Base-by-base conservation (phyloP, 106 monocot species). In the Gastrodia elata region DNA sequence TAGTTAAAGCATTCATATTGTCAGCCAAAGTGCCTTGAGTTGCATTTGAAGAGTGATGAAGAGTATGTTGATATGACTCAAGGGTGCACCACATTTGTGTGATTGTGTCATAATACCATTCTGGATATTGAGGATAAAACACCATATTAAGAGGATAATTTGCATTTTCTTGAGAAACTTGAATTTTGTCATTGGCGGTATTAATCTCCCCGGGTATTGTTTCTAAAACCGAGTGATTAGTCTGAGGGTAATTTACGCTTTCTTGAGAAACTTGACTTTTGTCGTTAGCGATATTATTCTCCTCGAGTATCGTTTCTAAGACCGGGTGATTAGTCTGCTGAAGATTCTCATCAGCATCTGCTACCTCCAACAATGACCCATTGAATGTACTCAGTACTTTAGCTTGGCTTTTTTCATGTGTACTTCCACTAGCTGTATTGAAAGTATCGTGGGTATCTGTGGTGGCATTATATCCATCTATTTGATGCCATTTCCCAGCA, bases 61-160 rank as follows among this genome's bases (percentile, higher is more conserved):
- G 11, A 39, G 76, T n/a, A 71, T 83, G 91, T 40, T 44, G 73
- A 49, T 99, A 99, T 15, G 89, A 91, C 57, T 91, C 98, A 28
- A 99, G 81, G 18, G 87, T 73, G 44, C 85, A 78, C 98, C 98
- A 99, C 56, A 87, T 79, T 59, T 87, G 80, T 1, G 85, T 91
- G 77, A 84, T 99, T 56, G 87, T 91, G 64, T 99, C 98, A 65
- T 88, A 93, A 44, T 93, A 99, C 91, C 91, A 99, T 39, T 83
- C 91, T 52, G 93, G 91, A 67, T 99, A 99, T 42, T 89, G 91
- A 61, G 98, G 80, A 79, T 99, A 91, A 77, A 99, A 91, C 64
- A 99, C 74, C 98, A 99, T 93, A 64, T 99, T 93, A n/a, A 80
- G 71, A 42, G 98, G 98, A 77, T 93, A 93, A 20, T 82, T 83